A percentile compares a stretch with the other conserved stretches of the same genome.
Evolutionary conservation across 208 protist species (phyloP).

Genomic region (Kentomonas sorsogonicus): DNA sequence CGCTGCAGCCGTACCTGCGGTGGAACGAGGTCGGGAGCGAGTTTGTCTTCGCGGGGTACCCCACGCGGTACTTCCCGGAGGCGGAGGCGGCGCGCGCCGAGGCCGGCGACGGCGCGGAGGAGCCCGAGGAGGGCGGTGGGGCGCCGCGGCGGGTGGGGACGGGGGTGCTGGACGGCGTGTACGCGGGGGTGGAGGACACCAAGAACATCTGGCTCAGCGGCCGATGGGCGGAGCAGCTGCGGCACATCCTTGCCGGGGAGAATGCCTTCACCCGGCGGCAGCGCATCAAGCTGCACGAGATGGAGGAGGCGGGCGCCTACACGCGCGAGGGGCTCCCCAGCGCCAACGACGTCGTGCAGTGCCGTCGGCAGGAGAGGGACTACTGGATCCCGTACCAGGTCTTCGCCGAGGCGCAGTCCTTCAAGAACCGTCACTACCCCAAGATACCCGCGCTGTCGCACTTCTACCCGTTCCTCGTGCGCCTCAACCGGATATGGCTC

Average conservation of each 20-base stretch:
- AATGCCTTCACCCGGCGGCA: conserved; percentile 63
- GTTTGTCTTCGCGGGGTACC: conserved; percentile 73
- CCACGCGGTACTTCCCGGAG: conserved; percentile 34
- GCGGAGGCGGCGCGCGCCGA: not conserved
- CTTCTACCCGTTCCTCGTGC: conserved; percentile 82
- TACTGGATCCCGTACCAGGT: conserved; percentile 84
- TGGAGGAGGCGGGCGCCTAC: conserved; percentile 53
- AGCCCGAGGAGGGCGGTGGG: not conserved
- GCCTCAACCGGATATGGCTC: conserved; percentile 74
- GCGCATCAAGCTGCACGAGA: conserved; percentile 54
- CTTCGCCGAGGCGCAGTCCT: conserved; percentile 73
- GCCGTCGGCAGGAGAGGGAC: conserved; percentile 61
- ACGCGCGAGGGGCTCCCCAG: conserved; percentile 36
- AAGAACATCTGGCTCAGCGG: conserved; percentile 85
- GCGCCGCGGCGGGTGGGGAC: conserved; percentile 18
- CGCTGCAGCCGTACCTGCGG: conserved; percentile 44
- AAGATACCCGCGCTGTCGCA: conserved; percentile 53
- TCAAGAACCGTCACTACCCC: conserved; percentile 78
- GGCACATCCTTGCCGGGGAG: conserved; percentile 58
- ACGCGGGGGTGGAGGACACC: conserved; percentile 52
- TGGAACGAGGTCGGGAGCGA: conserved; percentile 46
- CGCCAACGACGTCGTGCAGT: conserved; percentile 60
- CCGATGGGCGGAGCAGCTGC: conserved; percentile 58
- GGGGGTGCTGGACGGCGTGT: conserved; percentile 78
- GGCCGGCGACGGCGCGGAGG: not conserved